Evolutionary conservation across 1,139 yeast species (phyloP), one percentile per base, ranked within the genome.

Genomic region (Entelexis sorbosivorans): DNA sequence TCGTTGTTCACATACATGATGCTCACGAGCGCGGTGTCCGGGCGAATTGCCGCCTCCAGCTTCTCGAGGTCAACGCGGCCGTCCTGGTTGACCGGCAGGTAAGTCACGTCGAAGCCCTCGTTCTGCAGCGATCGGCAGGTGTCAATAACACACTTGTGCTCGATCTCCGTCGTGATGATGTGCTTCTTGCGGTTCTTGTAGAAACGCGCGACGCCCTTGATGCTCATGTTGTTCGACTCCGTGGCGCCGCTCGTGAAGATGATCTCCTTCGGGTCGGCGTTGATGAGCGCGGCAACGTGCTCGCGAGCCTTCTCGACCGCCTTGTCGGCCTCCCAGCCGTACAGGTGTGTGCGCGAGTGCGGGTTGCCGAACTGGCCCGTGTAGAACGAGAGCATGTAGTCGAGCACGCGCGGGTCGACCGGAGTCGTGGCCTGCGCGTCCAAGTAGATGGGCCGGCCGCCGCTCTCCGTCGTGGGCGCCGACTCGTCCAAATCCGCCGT

Each of bases 171-270:
- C 34, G 98, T 91, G 66, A 91, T 89, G 60, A 91, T 84, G 68
- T 91, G 99, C 63, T 80, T 83, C 71, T 91, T 91, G 46, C 93
- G 82, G 63, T 83, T 85, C 57, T 78, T 78, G 73, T 89, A 91
- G 68, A 91, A 91, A 58, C 96, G 76, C 9, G 96, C 93, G 33
- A 91, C 95, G 63, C 98, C 99, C 69, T 91, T 91, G 59, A 93
- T 70, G 22, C 84, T 88, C 87, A 87, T 85, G 66, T 93, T 91
- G 70, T 91, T 91, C 44, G 94, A 81, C 68, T 91, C 99, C 6
- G 99, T 91, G 53, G 99, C 99, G 55, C 99, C 99, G 5, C 95
- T 83, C 0, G 97, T 91, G 73, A 91, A 89, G 51, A 91, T 83
- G 61, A 91, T 91, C 70, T 93, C 98, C 71, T 89, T 91, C 47